Percentiles rank a stretch among this genome's conserved stretches.
Conservation (phyloP, 192 early-diverging fungal genomes). For the Spizellomyces punctatus region DNA sequence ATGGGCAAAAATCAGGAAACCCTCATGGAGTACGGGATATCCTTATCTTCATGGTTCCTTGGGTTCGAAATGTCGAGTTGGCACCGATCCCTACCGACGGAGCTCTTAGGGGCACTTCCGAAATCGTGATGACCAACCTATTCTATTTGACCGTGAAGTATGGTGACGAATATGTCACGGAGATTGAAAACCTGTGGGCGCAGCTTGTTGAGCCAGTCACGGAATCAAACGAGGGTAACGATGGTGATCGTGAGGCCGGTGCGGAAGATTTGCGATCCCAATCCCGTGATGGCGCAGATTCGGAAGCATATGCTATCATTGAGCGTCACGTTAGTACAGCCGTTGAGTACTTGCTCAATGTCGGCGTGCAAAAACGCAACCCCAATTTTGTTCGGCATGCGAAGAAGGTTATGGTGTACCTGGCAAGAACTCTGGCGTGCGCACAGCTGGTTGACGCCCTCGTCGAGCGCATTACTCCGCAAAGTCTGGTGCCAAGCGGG, state of each 20-base stretch:
- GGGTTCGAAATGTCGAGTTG: slow-evolving; percentile 78
- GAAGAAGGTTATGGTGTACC: slow-evolving; percentile 77
- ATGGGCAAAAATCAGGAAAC: slow-evolving; percentile 24
- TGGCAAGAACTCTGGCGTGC: slow-evolving; percentile 66
- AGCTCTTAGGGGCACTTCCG: background rate
- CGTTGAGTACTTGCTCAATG: slow-evolving; percentile 70
- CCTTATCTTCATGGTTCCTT: slow-evolving; percentile 74
- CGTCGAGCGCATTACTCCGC: slow-evolving; percentile 69
- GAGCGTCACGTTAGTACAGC: slow-evolving; percentile 48
- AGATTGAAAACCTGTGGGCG: slow-evolving; percentile 78
- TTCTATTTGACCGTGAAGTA: slow-evolving; percentile 83
- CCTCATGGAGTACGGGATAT: slow-evolving; percentile 67
- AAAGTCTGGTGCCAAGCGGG: slow-evolving; percentile 60
- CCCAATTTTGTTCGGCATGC: slow-evolving; percentile 76
- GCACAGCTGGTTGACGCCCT: slow-evolving; percentile 61
- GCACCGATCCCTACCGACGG: background rate
- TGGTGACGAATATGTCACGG: slow-evolving; percentile 74
- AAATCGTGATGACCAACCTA: slow-evolving; percentile 70
- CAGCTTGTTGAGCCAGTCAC: slow-evolving; percentile 65
- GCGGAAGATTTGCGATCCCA: background rate
- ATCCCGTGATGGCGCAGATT: slow-evolving; percentile 9
- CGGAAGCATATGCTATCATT: slow-evolving; percentile 6
- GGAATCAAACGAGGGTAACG: background rate
- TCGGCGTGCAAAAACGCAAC: slow-evolving; percentile 76
- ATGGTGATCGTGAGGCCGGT: background rate